phyloP scores from a whole-genome alignment of 169 alveolate genomes.

The Eimeria tenella region DNA sequence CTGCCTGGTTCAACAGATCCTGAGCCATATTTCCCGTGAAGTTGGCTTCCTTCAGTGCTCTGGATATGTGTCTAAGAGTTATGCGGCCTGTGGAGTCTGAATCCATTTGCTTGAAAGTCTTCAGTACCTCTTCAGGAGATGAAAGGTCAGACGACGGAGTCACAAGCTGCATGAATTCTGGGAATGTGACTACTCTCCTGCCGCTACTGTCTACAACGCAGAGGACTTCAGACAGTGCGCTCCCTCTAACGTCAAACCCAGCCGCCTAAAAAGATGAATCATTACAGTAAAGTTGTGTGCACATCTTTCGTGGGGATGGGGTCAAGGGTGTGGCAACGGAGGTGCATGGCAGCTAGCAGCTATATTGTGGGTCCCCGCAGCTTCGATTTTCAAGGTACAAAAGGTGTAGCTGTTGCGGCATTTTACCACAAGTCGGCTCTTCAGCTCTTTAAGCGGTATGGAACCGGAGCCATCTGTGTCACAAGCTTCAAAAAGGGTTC shows the following conservation, averaged over 20 bases:
- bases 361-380: too few species aligned
- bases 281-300: not conserved
- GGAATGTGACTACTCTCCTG: conserved; percentile 47
- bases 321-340: too few species aligned
- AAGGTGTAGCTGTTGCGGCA: too few species aligned
- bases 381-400: too few species aligned
- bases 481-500: conserved; percentile 76
- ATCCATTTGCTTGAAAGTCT: conserved; percentile 58
- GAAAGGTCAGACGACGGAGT: conserved; percentile 59
- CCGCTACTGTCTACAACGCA: conserved; percentile 29
- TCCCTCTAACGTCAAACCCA: conserved; percentile 64
- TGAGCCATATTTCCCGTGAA: conserved; percentile 25
- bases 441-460: conserved; percentile 57
- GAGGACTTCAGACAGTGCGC: conserved; percentile 52
- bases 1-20: conserved; percentile 56
- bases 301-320: too few species aligned
- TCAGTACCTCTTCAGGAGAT: conserved; percentile 61
- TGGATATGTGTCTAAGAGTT: conserved; percentile 40
- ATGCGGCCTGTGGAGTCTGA: conserved; percentile 61
- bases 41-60: conserved; percentile 61
- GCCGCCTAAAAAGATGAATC: conserved; percentile 30
- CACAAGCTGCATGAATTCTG: conserved; percentile 71
- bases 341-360: too few species aligned
- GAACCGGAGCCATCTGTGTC: conserved; percentile 69
- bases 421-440: conserved; percentile 58